Evolutionary conservation across 495 filamentous ascomycete species (phyloP).

Genomic region (Aspergillus homomorphus): DNA sequence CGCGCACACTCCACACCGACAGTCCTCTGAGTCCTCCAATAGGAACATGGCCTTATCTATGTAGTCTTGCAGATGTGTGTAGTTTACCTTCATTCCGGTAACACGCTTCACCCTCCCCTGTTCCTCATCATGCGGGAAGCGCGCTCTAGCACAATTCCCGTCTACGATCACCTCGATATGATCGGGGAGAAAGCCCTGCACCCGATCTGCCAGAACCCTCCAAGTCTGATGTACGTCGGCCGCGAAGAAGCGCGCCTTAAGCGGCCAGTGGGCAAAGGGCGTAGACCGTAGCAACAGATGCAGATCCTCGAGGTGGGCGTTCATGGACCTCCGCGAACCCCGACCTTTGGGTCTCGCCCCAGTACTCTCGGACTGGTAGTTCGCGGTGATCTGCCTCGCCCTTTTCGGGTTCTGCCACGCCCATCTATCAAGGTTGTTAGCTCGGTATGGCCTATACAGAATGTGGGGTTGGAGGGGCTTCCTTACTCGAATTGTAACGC

Average conservation of each 20-base stretch:
- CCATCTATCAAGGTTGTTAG: slow-evolving; percentile 59
- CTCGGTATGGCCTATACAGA: slow-evolving; percentile 5
- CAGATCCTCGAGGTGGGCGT: slow-evolving; percentile 66
- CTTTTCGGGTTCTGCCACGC: slow-evolving; percentile 82
- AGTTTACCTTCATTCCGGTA: slow-evolving; percentile 62
- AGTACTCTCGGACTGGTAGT: neutral
- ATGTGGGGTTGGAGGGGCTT: neutral
- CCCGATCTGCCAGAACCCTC: slow-evolving; percentile 56
- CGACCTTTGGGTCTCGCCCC: slow-evolving; percentile 13
- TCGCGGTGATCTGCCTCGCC: slow-evolving; percentile 63
- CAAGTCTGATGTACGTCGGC: slow-evolving; percentile 66
- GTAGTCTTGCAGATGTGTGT: slow-evolving; percentile 60
- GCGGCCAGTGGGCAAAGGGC: slow-evolving; percentile 78
- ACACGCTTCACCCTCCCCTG: slow-evolving; percentile 31
- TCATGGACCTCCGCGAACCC: slow-evolving; percentile 57
- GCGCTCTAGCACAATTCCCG: slow-evolving; percentile 23
- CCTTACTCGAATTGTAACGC: slow-evolving; percentile 94
- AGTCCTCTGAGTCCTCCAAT: slow-evolving; percentile 56
- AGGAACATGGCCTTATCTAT: slow-evolving; percentile 67
- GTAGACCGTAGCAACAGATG: slow-evolving; percentile 73
- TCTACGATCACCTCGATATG: slow-evolving; percentile 58
- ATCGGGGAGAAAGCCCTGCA: slow-evolving; percentile 43
- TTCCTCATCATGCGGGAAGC: slow-evolving; percentile 3
- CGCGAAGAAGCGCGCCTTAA: slow-evolving; percentile 76
- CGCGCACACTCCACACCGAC: slow-evolving; percentile 63